Evolutionary conservation across 2,329 filamentous ascomycete species (phyloP).

Genomic region (Alternaria tenuissima): DNA sequence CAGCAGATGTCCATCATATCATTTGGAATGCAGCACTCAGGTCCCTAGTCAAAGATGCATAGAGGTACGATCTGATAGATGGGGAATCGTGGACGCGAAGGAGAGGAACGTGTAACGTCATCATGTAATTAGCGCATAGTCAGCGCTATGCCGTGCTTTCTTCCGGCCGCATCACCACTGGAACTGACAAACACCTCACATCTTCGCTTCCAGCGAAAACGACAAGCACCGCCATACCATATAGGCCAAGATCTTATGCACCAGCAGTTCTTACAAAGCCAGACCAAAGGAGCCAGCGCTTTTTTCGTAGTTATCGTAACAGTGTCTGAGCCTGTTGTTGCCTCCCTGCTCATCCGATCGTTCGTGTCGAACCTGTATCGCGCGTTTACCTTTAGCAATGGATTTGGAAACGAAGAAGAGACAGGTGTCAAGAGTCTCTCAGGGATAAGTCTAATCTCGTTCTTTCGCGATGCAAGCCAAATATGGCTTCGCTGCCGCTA

Average conservation of each 20-base stretch:
- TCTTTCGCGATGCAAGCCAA: neutral
- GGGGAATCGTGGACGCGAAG: neutral
- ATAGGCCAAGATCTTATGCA: rapidly evolving
- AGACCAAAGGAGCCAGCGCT: rapidly evolving
- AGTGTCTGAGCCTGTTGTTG: neutral
- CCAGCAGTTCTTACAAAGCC: neutral
- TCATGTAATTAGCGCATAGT: neutral
- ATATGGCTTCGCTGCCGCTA: neutral
- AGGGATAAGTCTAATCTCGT: neutral
- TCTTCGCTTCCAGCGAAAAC: neutral
- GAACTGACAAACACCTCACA: neutral
- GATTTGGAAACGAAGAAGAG: too few relatives aligned
- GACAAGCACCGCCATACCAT: neutral
- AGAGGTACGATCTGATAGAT: neutral
- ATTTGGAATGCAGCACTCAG: neutral
- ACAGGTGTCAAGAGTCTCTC: too few relatives aligned
- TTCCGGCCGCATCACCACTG: neutral
- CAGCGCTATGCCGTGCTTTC: neutral
- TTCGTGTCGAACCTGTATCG: neutral
- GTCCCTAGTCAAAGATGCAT: too few relatives aligned
- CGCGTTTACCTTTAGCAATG: neutral
- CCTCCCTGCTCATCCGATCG: neutral
- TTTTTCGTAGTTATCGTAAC: rapidly evolving
- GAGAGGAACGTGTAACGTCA: neutral
- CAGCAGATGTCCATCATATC: neutral